Conservation (phyloP, 345 rosid genomes). For the Cardamine occulta region DNA sequence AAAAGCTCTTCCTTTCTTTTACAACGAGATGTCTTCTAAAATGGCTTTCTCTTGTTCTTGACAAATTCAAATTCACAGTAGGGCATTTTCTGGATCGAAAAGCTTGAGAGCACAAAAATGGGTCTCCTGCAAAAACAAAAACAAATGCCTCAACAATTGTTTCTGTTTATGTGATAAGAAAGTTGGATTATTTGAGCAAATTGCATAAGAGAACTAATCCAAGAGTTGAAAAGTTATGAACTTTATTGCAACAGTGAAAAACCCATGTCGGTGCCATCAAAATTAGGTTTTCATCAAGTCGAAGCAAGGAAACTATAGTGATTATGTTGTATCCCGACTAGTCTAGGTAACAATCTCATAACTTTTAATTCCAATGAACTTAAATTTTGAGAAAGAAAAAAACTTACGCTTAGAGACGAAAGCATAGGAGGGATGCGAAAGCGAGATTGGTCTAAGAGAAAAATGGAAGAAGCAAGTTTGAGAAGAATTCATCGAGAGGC, state of each 20-base stretch:
- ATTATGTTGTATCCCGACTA: not conserved
- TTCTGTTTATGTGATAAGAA: not conserved
- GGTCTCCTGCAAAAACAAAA: constrained; percentile 27
- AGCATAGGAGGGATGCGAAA: constrained; percentile 24
- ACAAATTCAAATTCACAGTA: constrained; percentile 40
- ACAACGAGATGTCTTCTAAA: constrained; percentile 33
- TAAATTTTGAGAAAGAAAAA: not conserved
- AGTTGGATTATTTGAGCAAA: constrained; percentile 7
- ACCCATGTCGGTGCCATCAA: constrained; percentile 2
- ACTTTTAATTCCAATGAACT: not conserved
- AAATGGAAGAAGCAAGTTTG: constrained; percentile 39
- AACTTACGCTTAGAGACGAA: constrained; percentile 31
- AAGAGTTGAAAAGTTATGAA: constrained; percentile 12
- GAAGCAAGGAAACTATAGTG: constrained; percentile 11
- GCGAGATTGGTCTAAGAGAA: constrained; percentile 23
- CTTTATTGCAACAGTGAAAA: constrained; percentile 18
- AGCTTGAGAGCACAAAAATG: constrained; percentile 31
- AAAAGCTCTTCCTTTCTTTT: constrained; percentile 39
- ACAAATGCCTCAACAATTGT: not conserved
- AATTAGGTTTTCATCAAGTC: constrained; percentile 18
- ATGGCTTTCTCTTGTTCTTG: constrained; percentile 37
- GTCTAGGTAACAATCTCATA: constrained; percentile 5
- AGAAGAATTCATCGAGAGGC: constrained; percentile 37
- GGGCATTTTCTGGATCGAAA: constrained; percentile 29
- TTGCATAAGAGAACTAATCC: constrained; percentile 19